Percentiles rank a stretch among this genome's conserved stretches.
phyloP scores from a whole-genome alignment of 805 yeast genomes.

The Tetrapisispora namnaoensis region DNA sequence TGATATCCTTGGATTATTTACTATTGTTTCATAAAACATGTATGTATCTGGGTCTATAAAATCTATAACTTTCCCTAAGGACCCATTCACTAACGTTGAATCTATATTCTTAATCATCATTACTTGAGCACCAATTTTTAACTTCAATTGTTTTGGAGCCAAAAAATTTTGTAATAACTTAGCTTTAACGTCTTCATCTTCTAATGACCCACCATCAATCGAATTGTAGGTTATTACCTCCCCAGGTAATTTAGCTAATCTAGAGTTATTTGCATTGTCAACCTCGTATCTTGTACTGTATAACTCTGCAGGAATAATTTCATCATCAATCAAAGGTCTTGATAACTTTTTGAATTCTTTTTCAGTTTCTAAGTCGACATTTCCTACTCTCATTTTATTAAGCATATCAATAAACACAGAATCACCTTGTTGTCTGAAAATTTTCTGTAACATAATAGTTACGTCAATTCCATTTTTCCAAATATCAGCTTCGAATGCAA shows the following conservation, averaged over 20 bases:
- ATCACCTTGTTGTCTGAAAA: constrained; percentile 73
- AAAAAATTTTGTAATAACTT: constrained; percentile 46
- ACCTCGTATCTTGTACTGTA: constrained; percentile 67
- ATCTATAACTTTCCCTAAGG: constrained; percentile 59
- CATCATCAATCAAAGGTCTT: constrained; percentile 47
- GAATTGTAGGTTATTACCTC: constrained; percentile 37
- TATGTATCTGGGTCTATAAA: constrained; percentile 46
- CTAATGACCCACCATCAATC: constrained; percentile 42
- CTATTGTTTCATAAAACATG: constrained; percentile 28
- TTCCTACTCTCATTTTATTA: constrained; percentile 63
- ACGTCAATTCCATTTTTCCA: constrained; percentile 52
- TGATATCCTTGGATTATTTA: constrained; percentile 10
- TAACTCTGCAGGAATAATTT: constrained; percentile 65
- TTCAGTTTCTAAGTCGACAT: constrained; percentile 39
- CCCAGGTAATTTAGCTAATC: constrained; percentile 41
- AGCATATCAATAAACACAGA: constrained; percentile 60
- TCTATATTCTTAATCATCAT: constrained; percentile 75
- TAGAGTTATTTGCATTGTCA: constrained; percentile 47
- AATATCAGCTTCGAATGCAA: constrained; percentile 55
- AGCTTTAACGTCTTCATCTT: constrained; percentile 35
- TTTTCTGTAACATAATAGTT: constrained; percentile 51
- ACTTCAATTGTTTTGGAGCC: constrained; percentile 46
- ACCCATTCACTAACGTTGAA: constrained; percentile 65
- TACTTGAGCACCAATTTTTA: constrained; percentile 70
- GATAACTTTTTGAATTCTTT: constrained; percentile 41